These are phyloP conservation scores for Medicago ruthenica DNA, from an alignment of 306 rosid genomes.

Conservation along the genomic window DNA sequence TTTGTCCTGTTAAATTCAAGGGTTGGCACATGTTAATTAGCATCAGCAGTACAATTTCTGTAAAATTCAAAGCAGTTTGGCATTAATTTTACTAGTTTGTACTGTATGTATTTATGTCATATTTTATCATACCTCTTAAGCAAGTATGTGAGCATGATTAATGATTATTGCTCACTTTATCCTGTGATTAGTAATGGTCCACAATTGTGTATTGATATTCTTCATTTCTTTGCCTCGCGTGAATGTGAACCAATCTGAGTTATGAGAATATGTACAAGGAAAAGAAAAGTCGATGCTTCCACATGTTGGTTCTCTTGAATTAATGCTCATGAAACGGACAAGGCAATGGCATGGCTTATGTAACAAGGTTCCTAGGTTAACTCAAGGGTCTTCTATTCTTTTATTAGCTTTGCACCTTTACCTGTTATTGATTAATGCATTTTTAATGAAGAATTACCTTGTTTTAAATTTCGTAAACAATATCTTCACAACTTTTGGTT, in stretches of 20 bases:
- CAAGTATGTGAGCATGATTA: slow-evolving; percentile 29
- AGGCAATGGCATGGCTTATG: neutral
- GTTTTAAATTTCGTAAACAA: too few relatives aligned
- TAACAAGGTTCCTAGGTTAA: slow-evolving; percentile 2
- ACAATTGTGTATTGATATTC: slow-evolving; percentile 5
- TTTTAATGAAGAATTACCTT: too few relatives aligned
- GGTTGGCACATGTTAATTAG: slow-evolving; percentile 70
- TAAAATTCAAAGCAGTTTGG: slow-evolving; percentile 55
- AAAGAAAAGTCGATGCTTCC: too few relatives aligned
- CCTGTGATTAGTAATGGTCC: slow-evolving; percentile 21
- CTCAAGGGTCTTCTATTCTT: slow-evolving; percentile 4
- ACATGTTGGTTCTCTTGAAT: neutral
- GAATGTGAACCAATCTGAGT: neutral
- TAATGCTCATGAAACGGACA: neutral
- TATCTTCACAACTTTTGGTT: too few relatives aligned
- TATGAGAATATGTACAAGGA: neutral
- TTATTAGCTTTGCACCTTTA: slow-evolving; percentile 1
- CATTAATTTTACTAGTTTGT: slow-evolving; percentile 41
- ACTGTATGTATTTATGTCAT: slow-evolving; percentile 36
- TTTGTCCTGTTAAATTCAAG: slow-evolving; percentile 64
- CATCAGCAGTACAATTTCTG: slow-evolving; percentile 55
- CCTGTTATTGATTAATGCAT: neutral
- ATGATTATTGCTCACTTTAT: slow-evolving; percentile 26
- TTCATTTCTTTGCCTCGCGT: neutral
- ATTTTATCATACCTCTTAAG: slow-evolving; percentile 36